These are phyloP conservation scores for Zizania palustris DNA, from an alignment of 202 grass and related monocot genomes.

Conservation along the genomic window DNA sequence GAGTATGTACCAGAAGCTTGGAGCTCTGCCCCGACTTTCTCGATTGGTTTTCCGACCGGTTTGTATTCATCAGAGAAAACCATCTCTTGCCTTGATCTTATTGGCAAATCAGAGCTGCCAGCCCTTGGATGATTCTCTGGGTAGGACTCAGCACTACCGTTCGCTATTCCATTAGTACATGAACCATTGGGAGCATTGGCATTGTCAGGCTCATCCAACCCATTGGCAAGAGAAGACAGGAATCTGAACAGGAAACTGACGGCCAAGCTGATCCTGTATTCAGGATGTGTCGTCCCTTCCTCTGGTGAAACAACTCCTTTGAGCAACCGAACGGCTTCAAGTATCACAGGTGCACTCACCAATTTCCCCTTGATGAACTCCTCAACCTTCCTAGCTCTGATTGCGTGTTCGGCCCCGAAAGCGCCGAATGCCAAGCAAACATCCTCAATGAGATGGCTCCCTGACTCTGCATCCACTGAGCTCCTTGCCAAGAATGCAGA, in stretches of 20 bases:
- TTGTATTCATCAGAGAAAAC: constrained; percentile 59
- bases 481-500: constrained; percentile 74
- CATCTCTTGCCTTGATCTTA: constrained; percentile 69
- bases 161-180: constrained; percentile 19
- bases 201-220: constrained; percentile 14
- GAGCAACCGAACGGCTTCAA: constrained; percentile 72
- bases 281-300: constrained; percentile 56
- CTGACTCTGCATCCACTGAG: constrained; percentile 44
- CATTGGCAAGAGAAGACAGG: constrained; percentile 53
- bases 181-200: constrained; percentile 12
- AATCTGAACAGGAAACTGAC: constrained; percentile 80
- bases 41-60: constrained; percentile 66
- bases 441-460: constrained; percentile 51
- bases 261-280: constrained; percentile 65
- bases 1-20: constrained; percentile 78
- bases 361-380: constrained; percentile 69
- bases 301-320: constrained; percentile 51
- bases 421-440: constrained; percentile 69
- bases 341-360: constrained; percentile 45
- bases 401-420: constrained; percentile 60
- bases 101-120: constrained; percentile 39
- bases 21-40: constrained; percentile 68
- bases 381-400: constrained; percentile 66
- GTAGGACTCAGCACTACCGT: constrained; percentile 5
- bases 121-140: not conserved